Percentiles rank a stretch among this genome's conserved stretches.
Evolutionary conservation across 2,329 filamentous ascomycete genomes (phyloP).

Genomic region (Colletotrichum lupini): DNA sequence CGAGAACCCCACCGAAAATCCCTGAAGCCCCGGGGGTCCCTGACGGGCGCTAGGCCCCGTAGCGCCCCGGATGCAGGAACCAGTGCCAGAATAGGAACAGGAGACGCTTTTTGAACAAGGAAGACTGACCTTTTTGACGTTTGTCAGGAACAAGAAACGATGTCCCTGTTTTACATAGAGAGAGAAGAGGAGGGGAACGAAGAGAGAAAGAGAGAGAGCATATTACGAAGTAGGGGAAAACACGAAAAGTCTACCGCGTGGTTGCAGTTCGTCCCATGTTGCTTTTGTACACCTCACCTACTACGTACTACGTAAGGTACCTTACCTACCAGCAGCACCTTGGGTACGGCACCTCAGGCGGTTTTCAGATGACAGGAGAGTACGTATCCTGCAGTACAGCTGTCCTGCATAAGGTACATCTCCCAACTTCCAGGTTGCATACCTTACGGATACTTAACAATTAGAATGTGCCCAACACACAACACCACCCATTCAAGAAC

Average conservation of each 20-base stretch:
- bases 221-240: not conserved
- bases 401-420: conserved; percentile 22
- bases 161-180: not conserved
- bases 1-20: conserved; percentile 10
- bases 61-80: conserved; percentile 30
- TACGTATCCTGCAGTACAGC: conserved; percentile 32
- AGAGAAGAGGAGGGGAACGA: not conserved
- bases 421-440: not conserved
- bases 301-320: not conserved
- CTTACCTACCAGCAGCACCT: not conserved
- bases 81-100: conserved; percentile 14
- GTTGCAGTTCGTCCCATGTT: conserved; percentile 21
- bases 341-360: not conserved
- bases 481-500: not conserved
- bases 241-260: not conserved
- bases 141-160: not conserved
- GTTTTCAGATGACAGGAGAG: not conserved
- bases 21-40: not conserved
- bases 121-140: not conserved
- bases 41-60: conserved; percentile 23
- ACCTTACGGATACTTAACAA: too few relatives aligned
- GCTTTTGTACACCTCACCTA: not conserved
- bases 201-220: not conserved
- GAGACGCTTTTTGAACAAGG: not conserved
- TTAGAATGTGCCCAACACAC: not conserved